These are phyloP conservation scores for Selaginella moellendorffii DNA, from an alignment of 75 land plant species.

Conservation along the genomic window DNA sequence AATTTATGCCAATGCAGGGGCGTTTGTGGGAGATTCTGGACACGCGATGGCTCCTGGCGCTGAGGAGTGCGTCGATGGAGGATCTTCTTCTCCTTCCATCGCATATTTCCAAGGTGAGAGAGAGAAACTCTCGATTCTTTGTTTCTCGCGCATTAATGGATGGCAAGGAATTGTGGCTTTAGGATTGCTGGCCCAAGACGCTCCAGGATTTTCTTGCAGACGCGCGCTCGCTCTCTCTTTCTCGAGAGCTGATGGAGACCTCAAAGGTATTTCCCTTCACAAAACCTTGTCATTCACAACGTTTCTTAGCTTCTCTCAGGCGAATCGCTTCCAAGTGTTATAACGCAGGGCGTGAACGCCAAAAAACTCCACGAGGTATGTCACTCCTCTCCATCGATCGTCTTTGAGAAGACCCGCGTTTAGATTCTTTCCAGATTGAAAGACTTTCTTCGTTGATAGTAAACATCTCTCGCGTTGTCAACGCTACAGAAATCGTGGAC, in stretches of 20 bases:
- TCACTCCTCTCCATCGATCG: no score
- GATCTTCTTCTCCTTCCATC: conserved; percentile 53
- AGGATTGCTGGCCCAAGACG: conserved; percentile 49
- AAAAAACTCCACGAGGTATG: conserved; percentile 93
- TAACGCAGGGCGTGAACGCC: conserved; percentile 74
- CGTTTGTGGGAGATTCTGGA: conserved; percentile 63
- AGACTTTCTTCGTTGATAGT: conserved; percentile 52
- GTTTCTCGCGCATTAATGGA: no score
- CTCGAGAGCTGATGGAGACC: conserved; percentile 21
- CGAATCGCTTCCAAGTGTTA: conserved; percentile 42
- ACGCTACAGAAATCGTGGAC: conserved; percentile 48
- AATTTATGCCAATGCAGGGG: conserved; percentile 54
- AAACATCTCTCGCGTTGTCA: conserved; percentile 28
- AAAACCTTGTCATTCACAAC: no score
- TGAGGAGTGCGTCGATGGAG: conserved; percentile 37
- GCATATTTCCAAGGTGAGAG: conserved; percentile 35
- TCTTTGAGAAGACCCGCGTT: no score
- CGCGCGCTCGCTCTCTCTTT: conserved; percentile 30
- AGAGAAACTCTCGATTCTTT: no score
- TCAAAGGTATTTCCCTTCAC: no score
- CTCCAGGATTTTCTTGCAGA: conserved; percentile 36
- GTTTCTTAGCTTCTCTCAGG: background rate
- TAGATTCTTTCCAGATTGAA: conserved; percentile 44
- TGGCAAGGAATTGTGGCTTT: no score
- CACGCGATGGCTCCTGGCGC: conserved; percentile 51